Percentiles rank a stretch among this genome's conserved stretches.
Evolutionary conservation across 768 basidiomycete genomes (phyloP).

Genomic region (Symmetrospora coprosmae): DNA sequence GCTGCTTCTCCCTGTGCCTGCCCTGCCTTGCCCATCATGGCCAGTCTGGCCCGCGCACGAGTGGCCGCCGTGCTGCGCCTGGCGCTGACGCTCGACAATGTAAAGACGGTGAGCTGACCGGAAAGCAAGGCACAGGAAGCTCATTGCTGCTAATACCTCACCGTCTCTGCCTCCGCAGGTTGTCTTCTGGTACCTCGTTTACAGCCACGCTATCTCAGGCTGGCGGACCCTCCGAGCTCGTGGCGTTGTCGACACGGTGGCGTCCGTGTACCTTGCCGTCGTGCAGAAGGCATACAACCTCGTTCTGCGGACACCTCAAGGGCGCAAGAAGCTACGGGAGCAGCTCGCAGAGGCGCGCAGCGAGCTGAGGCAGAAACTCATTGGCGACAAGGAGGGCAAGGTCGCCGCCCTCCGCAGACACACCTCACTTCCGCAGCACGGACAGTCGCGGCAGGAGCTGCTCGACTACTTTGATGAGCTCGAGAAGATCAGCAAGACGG

Average conservation of each 20-base stretch:
- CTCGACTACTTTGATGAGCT: slow-evolving; percentile 62
- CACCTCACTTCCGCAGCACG: slow-evolving; percentile 47
- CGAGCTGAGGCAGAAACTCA: slow-evolving; percentile 54
- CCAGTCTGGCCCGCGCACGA: too few relatives aligned
- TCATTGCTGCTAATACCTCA: background rate
- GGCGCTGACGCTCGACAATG: slow-evolving; percentile 14
- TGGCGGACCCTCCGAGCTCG: slow-evolving; percentile 54
- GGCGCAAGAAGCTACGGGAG: slow-evolving; percentile 47
- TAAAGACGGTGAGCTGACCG: slow-evolving; percentile 1
- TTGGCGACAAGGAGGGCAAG: slow-evolving; percentile 48
- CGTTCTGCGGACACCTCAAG: slow-evolving; percentile 49
- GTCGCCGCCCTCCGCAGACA: slow-evolving; percentile 43
- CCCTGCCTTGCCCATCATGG: too few relatives aligned
- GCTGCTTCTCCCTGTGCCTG: too few relatives aligned
- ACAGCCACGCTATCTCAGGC: slow-evolving; percentile 45
- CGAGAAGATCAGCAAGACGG: slow-evolving; percentile 33
- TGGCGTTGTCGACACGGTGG: slow-evolving; percentile 44
- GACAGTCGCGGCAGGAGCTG: slow-evolving; percentile 59
- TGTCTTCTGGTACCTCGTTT: slow-evolving; percentile 49
- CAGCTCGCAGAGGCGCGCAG: slow-evolving; percentile 54
- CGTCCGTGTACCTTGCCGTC: slow-evolving; percentile 41
- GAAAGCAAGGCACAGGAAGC: background rate
- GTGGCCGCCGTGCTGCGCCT: too few relatives aligned
- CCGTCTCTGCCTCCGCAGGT: slow-evolving; percentile 19
- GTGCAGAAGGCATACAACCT: slow-evolving; percentile 40